phyloP scores from a whole-genome alignment of 208 protist species.

The Acanthamoeba castellanii region DNA sequence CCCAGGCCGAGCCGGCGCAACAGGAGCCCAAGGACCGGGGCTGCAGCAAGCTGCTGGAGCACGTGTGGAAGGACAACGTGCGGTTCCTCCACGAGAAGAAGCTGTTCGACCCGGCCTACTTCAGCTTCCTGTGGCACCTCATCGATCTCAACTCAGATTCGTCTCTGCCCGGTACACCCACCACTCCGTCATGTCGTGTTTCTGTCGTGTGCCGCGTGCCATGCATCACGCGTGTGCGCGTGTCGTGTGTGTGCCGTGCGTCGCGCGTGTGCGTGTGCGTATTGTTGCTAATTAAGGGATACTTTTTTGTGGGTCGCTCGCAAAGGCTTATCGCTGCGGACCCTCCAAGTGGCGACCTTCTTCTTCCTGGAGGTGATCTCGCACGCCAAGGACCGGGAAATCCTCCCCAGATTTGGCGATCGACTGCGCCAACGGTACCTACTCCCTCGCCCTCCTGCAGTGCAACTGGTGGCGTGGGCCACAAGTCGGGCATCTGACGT shows the following conservation, averaged over 20 bases:
- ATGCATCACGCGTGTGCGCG: too few relatives aligned
- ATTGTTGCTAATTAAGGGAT: neutral
- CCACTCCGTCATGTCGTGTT: neutral
- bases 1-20: neutral
- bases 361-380: slow-evolving; percentile 72
- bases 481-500: neutral
- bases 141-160: slow-evolving; percentile 22
- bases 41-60: slow-evolving; percentile 37
- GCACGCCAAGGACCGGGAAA: slow-evolving; percentile 39
- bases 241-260: neutral
- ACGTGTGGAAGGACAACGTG: slow-evolving; percentile 64
- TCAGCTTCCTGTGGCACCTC: slow-evolving; percentile 69
- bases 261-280: neutral
- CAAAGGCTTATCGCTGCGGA: neutral
- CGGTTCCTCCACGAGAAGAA: slow-evolving; percentile 69
- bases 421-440: slow-evolving; percentile 16
- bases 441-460: neutral
- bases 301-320: neutral
- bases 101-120: slow-evolving; percentile 45
- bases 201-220: neutral
- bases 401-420: slow-evolving; percentile 1
- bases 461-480: too few relatives aligned
- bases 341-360: slow-evolving; percentile 39
- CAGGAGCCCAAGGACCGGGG: neutral
- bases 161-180: neutral